phyloP scores from a whole-genome alignment of 306 rosid species.

The Canavalia ensiformis region DNA sequence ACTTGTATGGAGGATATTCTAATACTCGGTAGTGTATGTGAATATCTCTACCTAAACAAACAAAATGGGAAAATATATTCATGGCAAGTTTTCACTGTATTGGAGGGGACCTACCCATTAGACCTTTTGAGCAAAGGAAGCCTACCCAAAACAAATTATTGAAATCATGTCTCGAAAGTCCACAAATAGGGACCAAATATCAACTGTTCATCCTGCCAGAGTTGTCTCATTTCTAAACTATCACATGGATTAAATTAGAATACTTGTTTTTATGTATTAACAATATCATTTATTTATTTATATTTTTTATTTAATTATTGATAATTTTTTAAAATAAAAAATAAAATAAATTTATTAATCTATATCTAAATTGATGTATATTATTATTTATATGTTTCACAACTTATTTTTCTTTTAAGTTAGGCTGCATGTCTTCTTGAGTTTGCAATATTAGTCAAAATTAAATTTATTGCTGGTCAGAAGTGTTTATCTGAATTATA shows the following conservation, averaged over 20 bases:
- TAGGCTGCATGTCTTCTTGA: not conserved
- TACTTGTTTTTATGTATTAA: no score
- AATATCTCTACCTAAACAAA: no score
- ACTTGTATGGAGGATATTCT: no score
- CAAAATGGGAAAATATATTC: not conserved
- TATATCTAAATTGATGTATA: no score
- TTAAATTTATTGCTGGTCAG: not conserved
- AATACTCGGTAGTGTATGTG: no score
- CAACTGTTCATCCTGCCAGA: not conserved
- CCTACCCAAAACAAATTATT: slow-evolving; percentile 14
- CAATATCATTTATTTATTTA: no score
- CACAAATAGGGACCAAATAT: not conserved
- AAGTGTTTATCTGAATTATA: not conserved
- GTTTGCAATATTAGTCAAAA: not conserved
- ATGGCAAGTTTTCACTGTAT: not conserved
- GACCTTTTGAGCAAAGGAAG: slow-evolving; percentile 8
- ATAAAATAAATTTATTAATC: no score
- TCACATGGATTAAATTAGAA: not conserved
- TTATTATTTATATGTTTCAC: no score
- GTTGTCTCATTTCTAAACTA: slow-evolving; percentile 4
- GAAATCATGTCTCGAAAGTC: not conserved
- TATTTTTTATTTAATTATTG: no score
- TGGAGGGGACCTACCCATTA: not conserved
- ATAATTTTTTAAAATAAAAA: no score
- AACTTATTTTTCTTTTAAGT: no score